Evolutionary conservation across 2,329 filamentous ascomycete species (phyloP), one percentile per base, ranked within the genome.

Genomic region (Knoxdaviesia capensis): DNA sequence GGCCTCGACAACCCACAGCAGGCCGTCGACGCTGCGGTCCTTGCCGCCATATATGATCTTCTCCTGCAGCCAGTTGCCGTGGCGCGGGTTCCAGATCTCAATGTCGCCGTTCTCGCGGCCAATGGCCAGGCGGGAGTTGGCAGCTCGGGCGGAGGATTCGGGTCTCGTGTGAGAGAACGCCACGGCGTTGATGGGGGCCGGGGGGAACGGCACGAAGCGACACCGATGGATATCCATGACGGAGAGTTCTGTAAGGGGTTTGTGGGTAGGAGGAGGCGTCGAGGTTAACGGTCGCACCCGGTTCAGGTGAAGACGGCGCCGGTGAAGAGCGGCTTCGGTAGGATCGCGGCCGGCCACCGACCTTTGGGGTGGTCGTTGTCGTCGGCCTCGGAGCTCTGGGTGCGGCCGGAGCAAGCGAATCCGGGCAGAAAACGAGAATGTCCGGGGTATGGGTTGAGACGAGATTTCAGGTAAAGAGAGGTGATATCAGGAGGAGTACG

Each of bases 201-300:
- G 80, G 49, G 86, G 85, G 61, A 83, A 96, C 36, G 83, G 82
- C 51, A 98, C 81, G 63, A 98, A 98, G 56, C 90, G 84, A 56
- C 87, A 93, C 53, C 90, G 84, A 66, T 98, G 90, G 56, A 98
- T 80, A 62, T 96, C 88, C 88, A 96, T 94, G 45, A 45, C 44
- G 42, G 34, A 33, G 31, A n/a, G 20, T 31, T 20, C 20, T 20
- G 20, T 20, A 3, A 3, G 20, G 3, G 20, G 20, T 20, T 20
- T 20, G 20, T 20, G 20, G 20, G 20, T 20, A 20, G n/a, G n/a
- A 20, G 20, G 3, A 20, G 20, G 20, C n/a, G 20, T 20, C 20
- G 20, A 20, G 20, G 20, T 20, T 20, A 20, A 20, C 20, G 20
- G 20, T 20, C 20, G 20, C 20, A 20, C 20, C 20, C 20, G 3